These are phyloP conservation scores for Candida oleophila DNA, from an alignment of 805 yeast genomes.

Conservation along the genomic window DNA sequence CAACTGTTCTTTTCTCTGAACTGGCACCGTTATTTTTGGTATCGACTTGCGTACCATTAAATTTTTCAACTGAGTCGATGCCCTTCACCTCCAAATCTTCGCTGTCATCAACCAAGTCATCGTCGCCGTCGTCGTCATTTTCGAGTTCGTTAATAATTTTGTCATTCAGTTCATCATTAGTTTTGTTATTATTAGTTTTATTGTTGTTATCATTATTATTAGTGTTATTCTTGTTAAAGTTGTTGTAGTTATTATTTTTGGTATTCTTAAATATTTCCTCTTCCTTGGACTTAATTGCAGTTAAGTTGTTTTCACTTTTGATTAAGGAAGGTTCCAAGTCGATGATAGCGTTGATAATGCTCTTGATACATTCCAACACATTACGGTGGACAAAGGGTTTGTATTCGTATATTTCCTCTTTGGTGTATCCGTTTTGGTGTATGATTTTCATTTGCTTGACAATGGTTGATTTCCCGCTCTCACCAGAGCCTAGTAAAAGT, in stretches of 20 bases:
- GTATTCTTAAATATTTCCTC: background rate
- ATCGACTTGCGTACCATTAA: constrained; percentile 1
- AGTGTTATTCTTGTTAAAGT: constrained; percentile 15
- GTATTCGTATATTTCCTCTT: constrained; percentile 71
- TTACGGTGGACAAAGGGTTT: constrained; percentile 79
- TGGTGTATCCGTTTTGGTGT: constrained; percentile 68
- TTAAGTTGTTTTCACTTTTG: constrained; percentile 9
- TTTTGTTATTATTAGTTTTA: constrained; percentile 1
- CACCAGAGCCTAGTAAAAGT: constrained; percentile 84
- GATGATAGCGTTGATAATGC: constrained; percentile 63
- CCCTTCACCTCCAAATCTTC: constrained; percentile 6
- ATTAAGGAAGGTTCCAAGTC: constrained; percentile 47
- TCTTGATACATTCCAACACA: constrained; percentile 72
- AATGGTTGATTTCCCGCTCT: constrained; percentile 77
- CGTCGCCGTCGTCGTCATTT: constrained; percentile 2
- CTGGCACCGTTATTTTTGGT: background rate
- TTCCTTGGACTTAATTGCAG: constrained; percentile 6
- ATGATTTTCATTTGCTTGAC: constrained; percentile 79
- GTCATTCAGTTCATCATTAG: background rate
- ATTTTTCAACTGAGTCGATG: constrained; percentile 2
- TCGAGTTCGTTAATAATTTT: background rate
- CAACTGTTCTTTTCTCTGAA: constrained; percentile 12
- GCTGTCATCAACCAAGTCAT: background rate
- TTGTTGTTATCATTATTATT: background rate
- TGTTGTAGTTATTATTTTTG: background rate